Conservation (phyloP, 2,329 filamentous ascomycete species). For the Xylaria sp. region DNA sequence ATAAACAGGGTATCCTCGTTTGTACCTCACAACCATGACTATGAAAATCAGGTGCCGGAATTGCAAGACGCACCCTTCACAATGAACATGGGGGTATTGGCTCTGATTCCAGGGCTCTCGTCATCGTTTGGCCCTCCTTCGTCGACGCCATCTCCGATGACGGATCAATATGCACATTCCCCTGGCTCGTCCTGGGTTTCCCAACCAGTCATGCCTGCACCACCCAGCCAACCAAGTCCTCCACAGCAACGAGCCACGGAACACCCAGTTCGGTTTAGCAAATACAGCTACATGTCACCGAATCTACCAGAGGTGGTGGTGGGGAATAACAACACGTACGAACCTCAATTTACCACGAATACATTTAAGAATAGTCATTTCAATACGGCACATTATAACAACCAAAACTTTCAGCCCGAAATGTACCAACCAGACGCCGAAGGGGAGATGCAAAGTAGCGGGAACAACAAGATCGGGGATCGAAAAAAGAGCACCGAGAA, state of each 20-base stretch:
- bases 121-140: conserved; percentile 49
- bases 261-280: conserved; percentile 63
- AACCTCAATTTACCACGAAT: conserved; percentile 64
- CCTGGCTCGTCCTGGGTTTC: conserved; percentile 54
- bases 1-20: conserved; percentile 64
- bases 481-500: conserved; percentile 50
- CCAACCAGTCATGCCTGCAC: conserved; percentile 43
- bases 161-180: conserved; percentile 50
- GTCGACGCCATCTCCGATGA: conserved; percentile 50
- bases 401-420: conserved; percentile 69
- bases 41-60: conserved; percentile 54
- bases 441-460: conserved; percentile 47
- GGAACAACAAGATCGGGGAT: conserved; percentile 41
- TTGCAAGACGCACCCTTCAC: conserved; percentile 56
- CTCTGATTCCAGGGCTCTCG: conserved; percentile 60
- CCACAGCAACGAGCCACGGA: conserved; percentile 45
- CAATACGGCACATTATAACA: conserved; percentile 74
- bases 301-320: conserved; percentile 49
- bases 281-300: conserved; percentile 65
- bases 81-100: conserved; percentile 57
- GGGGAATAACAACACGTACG: conserved; percentile 54
- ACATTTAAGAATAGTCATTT: conserved; percentile 75
- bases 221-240: conserved; percentile 51
- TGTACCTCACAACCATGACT: conserved; percentile 56
- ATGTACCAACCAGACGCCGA: conserved; percentile 59